Evolutionary conservation across 306 rosid genomes (phyloP), one percentile per base, ranked within the genome.

Genomic region (Bauhinia variegata): DNA sequence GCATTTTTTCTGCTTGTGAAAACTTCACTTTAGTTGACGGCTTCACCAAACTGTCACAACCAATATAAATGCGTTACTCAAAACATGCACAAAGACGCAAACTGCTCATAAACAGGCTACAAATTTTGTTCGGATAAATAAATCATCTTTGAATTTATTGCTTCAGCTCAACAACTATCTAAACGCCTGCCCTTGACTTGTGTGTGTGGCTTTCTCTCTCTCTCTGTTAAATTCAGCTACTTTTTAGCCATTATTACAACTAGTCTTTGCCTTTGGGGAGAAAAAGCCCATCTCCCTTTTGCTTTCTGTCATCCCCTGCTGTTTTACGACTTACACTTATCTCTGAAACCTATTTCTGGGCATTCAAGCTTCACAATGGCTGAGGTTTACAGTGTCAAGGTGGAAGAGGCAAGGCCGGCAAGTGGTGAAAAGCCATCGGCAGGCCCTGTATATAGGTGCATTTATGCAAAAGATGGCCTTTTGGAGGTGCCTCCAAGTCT

Each of bases 391-490:
- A 52, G 74, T 10, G 87, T 92, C 74, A 80, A 76, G 77, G 92
- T 88, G 41, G 96, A 86, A 70, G 95, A 81, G 41, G 80, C 89
- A 11, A 87, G 81, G 49, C 77, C 68, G 0, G 81, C 78, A 11
- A 59, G 67, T 1, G 68, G 47, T 34, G 75, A 57, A 9, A 84
- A 47, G 61, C 93, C 96, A 5, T 86, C 98, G 3, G 91, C 84
- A 0, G 96, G 98, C 44, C 93, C 96, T 30, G 96, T 81, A 0
- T 87, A 86, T 12, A 69, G 96, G 16, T 79, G 97, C 87, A 86
- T 93, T 57, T 93, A 87, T 72, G 91, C 96, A 8, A 93, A 81
- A 78, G 86, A 89, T 79, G 89, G 82, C 44, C 79, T 93, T 0
- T 47, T 86, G 53, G 85, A 81, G 10, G 10, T 92, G 59, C 96